Evolutionary conservation across 176 grass and related monocot species (phyloP).

Genomic region (Eleusine coracana): DNA sequence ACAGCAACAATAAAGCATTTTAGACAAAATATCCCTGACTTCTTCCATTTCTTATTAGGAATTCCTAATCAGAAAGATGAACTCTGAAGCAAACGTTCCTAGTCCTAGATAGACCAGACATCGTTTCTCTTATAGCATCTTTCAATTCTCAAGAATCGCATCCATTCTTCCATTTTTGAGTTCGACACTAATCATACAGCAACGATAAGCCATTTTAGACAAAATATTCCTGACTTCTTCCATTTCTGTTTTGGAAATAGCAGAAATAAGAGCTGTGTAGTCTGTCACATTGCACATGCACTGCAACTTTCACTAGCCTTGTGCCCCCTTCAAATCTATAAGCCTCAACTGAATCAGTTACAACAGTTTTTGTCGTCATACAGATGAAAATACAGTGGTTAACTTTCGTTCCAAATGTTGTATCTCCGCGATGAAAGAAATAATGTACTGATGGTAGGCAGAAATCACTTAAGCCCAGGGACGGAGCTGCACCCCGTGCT

Average conservation of each 20-base stretch:
- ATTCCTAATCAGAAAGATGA: neutral
- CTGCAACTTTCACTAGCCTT: neutral
- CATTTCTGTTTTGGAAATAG: neutral
- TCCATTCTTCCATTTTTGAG: neutral
- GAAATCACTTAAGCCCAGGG: neutral
- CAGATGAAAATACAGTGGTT: neutral
- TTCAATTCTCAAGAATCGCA: neutral
- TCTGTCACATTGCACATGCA: neutral
- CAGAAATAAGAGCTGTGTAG: neutral
- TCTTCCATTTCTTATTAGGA: neutral
- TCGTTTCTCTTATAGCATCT: neutral
- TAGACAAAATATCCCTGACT: neutral
- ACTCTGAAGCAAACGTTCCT: neutral
- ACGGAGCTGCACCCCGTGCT: too few species aligned
- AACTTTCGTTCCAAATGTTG: neutral
- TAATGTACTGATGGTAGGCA: neutral
- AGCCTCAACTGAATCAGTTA: neutral
- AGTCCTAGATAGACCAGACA: neutral
- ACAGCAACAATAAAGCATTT: neutral
- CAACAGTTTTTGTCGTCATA: neutral
- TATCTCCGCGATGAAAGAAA: neutral
- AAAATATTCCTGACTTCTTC: neutral
- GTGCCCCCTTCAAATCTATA: neutral
- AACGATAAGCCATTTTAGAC: neutral
- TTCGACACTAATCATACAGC: neutral